Base-by-base conservation (phyloP, 805 yeast genomes). In the Nakazawaea wickerhamii region DNA sequence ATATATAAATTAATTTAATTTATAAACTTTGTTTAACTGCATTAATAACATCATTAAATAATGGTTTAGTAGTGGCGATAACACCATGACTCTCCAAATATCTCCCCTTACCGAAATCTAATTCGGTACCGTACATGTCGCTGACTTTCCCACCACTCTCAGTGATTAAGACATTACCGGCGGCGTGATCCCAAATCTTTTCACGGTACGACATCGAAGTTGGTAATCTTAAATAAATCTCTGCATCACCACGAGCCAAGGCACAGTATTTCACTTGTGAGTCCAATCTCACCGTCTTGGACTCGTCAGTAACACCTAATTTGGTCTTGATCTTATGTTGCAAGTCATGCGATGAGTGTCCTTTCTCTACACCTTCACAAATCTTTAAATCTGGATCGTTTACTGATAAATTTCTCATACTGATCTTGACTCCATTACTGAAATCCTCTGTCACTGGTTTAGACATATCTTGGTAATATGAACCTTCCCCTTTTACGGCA, bases 121-220 rank as follows among this genome's bases (percentile, higher is more conserved):
- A 72, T 19, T 71, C 69, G 10, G 68, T 68, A 15, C 96, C 96
- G 43, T 74, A 62, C 62, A 91, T 77, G 57, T 93, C 99, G 13
- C 91, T 79, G 10, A 93, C 98, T 38, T 68, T 60, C 5, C 99
- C 99, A 33, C 97, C 97, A 53, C 95, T 84, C 61, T 95, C 99
- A 27, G 75, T 71, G 36, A 95, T 81, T 47, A 93, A 72, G 11
- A 91, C 70, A 55, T 84, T 83, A 3, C 99, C 99, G 2, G 97
- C 95, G 15, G 98, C 98, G 60, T 93, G 99, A 63, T 93, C 99
- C 98, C 99, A 93, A 47, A 93, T 89, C 63, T 93, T 93, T 60
- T 93, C 99, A 53, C 86, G 75, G 60, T 90, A 93, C 3, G 74
- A 63, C 40, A 78, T 69, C 50, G 73, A 79, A 36, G 81, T 77